These are phyloP conservation scores for Globisporangium heterothallicum DNA, from an alignment of 352 stramenopile genomes.

Conservation along the genomic window DNA sequence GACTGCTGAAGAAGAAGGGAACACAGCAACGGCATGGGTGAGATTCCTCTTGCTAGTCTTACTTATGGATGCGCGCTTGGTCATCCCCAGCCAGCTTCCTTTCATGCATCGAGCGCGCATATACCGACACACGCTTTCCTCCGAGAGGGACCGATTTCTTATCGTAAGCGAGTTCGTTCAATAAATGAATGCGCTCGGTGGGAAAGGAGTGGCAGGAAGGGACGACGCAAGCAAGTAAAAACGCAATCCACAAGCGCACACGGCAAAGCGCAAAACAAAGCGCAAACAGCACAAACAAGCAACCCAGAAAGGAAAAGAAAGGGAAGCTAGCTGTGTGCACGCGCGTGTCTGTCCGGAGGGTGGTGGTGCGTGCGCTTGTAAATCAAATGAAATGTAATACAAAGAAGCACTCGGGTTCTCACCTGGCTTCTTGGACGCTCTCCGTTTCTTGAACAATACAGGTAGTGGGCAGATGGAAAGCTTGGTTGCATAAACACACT, in stretches of 20 bases:
- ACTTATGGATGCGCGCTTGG: conserved; percentile 4
- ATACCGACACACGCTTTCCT: no score
- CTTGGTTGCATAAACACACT: conserved; percentile 11
- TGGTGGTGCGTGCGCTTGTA: conserved; percentile 2
- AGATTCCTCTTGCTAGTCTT: background rate
- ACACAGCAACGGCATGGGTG: background rate
- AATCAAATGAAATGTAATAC: background rate
- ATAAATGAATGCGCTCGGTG: no score
- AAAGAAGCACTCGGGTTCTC: background rate
- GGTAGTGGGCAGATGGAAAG: background rate
- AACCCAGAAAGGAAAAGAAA: no score
- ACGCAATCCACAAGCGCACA: no score
- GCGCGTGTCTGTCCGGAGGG: background rate
- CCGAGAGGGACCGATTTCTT: no score
- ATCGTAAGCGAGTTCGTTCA: no score
- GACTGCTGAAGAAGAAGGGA: background rate
- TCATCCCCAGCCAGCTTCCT: conserved; percentile 4
- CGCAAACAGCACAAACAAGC: no score
- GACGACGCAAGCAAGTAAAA: no score
- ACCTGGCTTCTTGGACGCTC: background rate
- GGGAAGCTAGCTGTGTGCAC: background rate
- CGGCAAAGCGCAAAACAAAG: no score
- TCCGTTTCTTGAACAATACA: conserved; percentile 5
- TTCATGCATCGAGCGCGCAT: conserved; percentile 5
- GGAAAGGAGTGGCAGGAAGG: no score